These are phyloP conservation scores for Penicillium sp. DNA, from an alignment of 2,329 filamentous ascomycete genomes.

Conservation along the genomic window DNA sequence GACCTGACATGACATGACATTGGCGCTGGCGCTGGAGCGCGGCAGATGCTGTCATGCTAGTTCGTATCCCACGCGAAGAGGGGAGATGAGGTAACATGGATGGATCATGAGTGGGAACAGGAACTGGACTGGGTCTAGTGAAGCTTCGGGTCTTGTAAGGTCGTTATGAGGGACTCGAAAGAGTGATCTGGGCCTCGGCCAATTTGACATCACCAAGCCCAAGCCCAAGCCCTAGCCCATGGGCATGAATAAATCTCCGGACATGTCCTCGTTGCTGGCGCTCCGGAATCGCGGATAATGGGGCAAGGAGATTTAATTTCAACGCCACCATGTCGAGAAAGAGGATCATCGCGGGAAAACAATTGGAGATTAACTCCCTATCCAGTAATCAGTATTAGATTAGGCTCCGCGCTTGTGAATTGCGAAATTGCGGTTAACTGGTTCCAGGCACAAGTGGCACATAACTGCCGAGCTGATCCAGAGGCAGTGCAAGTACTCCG, in stretches of 20 bases:
- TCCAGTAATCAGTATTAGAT: background rate
- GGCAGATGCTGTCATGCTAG: background rate
- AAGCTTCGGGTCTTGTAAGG: background rate
- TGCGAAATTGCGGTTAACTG: background rate
- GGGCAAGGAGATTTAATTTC: background rate
- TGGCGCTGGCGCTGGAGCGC: constrained; percentile 1
- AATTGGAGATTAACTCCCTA: background rate
- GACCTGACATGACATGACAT: constrained; percentile 14
- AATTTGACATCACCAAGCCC: background rate
- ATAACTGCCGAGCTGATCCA: background rate
- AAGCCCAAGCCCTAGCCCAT: too few species aligned
- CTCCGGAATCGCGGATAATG: background rate
- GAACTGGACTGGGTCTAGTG: too few species aligned
- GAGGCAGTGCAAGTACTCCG: background rate
- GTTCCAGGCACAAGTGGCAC: background rate
- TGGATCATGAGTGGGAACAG: background rate
- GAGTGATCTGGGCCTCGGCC: background rate
- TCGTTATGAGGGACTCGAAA: background rate
- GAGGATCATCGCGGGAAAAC: constrained; percentile 4
- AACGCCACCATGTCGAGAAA: background rate
- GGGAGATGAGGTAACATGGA: background rate
- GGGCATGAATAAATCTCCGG: background rate
- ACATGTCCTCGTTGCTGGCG: background rate
- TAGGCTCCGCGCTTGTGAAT: background rate
- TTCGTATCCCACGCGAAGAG: background rate